Evolutionary conservation across 1,284 basidiomycete species (phyloP).

Genomic region (Ganoderma meredithae): DNA sequence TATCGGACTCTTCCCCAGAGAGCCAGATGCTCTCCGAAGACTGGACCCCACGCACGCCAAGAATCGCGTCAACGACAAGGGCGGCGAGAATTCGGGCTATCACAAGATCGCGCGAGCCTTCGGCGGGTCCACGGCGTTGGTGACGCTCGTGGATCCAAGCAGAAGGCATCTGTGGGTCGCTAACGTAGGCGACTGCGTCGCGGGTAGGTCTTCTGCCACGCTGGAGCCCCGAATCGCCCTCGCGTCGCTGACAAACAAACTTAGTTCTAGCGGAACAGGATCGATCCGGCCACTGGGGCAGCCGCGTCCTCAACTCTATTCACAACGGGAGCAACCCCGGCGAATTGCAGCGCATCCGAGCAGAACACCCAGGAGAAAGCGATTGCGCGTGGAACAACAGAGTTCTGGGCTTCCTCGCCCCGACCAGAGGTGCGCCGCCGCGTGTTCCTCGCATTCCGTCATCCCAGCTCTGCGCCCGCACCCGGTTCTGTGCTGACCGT

Average conservation of each 20-base stretch:
- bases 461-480: conserved; percentile 3
- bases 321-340: conserved; percentile 61
- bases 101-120: conserved; percentile 55
- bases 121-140: conserved; percentile 67
- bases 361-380: conserved; percentile 63
- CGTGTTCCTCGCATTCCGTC: conserved; percentile 10
- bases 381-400: conserved; percentile 58
- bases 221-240: conserved; percentile 12
- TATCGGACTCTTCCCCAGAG: conserved; percentile 51
- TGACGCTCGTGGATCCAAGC: conserved; percentile 61
- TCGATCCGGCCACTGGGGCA: conserved; percentile 49
- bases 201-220: conserved; percentile 49
- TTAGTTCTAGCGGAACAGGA: conserved; percentile 54
- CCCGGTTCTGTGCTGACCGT: background rate
- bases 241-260: conserved; percentile 20
- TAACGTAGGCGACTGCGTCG: conserved; percentile 72
- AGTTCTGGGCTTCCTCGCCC: conserved; percentile 69
- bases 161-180: conserved; percentile 65
- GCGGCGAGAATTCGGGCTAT: conserved; percentile 37
- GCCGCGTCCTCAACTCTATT: conserved; percentile 53
- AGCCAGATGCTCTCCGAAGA: conserved; percentile 31
- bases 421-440: conserved; percentile 62
- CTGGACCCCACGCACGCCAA: conserved; percentile 38
- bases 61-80: conserved; percentile 37
- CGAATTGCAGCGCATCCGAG: conserved; percentile 56